These are phyloP conservation scores for Boletellus emodensis DNA, from an alignment of 768 basidiomycete genomes.

Conservation along the genomic window DNA sequence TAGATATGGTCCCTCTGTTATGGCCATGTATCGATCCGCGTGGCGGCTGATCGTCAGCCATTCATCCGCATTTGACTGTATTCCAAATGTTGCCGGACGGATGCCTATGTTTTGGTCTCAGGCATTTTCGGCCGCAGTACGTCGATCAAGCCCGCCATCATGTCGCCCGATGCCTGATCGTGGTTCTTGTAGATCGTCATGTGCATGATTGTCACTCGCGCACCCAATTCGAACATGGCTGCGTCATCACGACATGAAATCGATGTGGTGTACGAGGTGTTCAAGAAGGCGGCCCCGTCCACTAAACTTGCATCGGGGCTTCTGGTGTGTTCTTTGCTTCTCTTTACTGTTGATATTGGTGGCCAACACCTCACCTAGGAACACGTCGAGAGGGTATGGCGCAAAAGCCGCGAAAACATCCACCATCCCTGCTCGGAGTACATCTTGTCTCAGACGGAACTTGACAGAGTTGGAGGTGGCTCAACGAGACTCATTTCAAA, in stretches of 20 bases:
- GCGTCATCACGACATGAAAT: slow-evolving; percentile 47
- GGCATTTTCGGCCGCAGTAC: slow-evolving; percentile 58
- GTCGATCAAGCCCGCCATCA: slow-evolving; percentile 18
- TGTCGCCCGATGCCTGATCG: not conserved
- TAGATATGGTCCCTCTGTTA: slow-evolving; percentile 62
- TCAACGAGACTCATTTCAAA: slow-evolving; percentile 44
- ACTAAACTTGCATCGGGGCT: slow-evolving; percentile 45
- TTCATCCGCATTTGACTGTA: slow-evolving; percentile 37
- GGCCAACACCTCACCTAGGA: slow-evolving; percentile 27
- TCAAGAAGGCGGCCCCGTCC: slow-evolving; percentile 43
- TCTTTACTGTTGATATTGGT: not conserved
- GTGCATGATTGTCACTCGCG: slow-evolving; percentile 50
- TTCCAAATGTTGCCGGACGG: slow-evolving; percentile 42
- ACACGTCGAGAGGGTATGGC: slow-evolving; percentile 38
- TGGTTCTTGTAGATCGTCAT: slow-evolving; percentile 46
- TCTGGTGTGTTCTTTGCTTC: slow-evolving; percentile 32
- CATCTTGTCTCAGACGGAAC: slow-evolving; percentile 41
- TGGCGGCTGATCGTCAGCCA: slow-evolving; percentile 59
- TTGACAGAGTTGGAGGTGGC: slow-evolving; percentile 51
- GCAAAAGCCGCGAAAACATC: slow-evolving; percentile 42
- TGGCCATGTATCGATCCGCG: slow-evolving; percentile 68
- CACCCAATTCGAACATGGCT: slow-evolving; percentile 47
- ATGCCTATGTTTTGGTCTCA: slow-evolving; percentile 62
- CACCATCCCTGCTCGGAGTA: slow-evolving; percentile 26
- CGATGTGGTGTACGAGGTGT: slow-evolving; percentile 40